Conservation (phyloP, 176 grass and related monocot species). For the Leersia perrieri region DNA sequence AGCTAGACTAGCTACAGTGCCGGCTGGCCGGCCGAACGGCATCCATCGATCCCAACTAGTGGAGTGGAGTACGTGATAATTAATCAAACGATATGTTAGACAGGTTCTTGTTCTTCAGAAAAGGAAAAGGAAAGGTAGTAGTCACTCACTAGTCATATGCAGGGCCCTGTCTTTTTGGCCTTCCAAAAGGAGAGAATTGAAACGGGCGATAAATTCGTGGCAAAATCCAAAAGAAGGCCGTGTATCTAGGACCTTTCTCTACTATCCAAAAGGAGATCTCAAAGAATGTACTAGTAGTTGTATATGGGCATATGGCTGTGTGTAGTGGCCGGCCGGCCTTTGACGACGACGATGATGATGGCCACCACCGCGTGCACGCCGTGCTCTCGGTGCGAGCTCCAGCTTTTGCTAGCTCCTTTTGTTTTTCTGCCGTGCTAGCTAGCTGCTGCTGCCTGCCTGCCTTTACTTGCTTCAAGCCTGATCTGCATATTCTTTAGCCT, state of each 20-base stretch:
- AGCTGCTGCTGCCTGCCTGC: not conserved
- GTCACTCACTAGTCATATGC: not conserved
- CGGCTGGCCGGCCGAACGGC: constrained; percentile 7
- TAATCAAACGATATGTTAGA: not conserved
- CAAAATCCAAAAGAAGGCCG: constrained; percentile 3
- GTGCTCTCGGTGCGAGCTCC: constrained; percentile 34
- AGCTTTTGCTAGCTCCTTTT: constrained; percentile 35
- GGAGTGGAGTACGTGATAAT: too few relatives aligned
- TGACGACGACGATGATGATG: constrained; percentile 4
- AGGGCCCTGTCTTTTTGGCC: constrained; percentile 34
- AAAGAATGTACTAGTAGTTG: constrained; percentile 5
- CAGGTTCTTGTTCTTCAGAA: not conserved
- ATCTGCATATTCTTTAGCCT: not conserved
- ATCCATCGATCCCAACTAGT: not conserved
- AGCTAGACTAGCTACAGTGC: not conserved
- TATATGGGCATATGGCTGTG: not conserved
- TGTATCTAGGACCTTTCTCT: constrained; percentile 3
- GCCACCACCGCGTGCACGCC: constrained; percentile 37
- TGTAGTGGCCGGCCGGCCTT: not conserved
- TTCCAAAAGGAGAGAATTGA: constrained; percentile 35
- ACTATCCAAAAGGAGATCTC: constrained; percentile 24
- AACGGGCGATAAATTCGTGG: not conserved
- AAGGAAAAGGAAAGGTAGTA: not conserved
- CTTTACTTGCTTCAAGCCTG: constrained; percentile 8
- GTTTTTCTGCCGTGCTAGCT: constrained; percentile 7